These are phyloP conservation scores for Silene uniflora DNA, from an alignment of 148 eudicot genomes.

Conservation along the genomic window DNA sequence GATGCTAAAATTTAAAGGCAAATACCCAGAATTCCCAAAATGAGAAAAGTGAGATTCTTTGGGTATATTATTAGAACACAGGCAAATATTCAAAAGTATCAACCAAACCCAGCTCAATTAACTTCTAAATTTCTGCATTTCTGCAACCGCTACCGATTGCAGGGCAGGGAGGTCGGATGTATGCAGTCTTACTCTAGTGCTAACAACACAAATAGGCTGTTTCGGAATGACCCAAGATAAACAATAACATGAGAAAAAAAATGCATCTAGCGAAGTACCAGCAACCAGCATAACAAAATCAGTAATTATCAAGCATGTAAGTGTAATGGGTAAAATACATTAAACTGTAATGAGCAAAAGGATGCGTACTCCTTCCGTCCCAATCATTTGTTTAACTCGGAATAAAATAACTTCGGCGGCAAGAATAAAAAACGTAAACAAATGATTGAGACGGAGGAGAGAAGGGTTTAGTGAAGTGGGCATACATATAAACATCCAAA, in stretches of 20 bases:
- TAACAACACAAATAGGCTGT: too few species aligned
- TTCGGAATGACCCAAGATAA: too few species aligned
- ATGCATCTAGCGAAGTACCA: neutral
- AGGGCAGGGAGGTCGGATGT: too few species aligned
- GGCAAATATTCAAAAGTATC: neutral
- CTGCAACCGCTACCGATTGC: neutral
- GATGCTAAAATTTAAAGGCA: slow-evolving; percentile 7
- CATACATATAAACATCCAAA: slow-evolving; percentile 20
- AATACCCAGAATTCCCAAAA: slow-evolving; percentile 22
- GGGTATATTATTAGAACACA: slow-evolving; percentile 16
- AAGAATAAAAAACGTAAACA: too few species aligned
- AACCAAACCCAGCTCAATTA: slow-evolving; percentile 11
- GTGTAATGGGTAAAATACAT: neutral
- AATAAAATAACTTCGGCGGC: neutral
- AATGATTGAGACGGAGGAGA: too few species aligned
- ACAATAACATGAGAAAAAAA: neutral
- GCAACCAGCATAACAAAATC: neutral
- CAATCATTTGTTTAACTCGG: too few species aligned
- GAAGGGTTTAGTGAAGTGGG: slow-evolving; percentile 12
- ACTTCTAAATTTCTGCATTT: neutral
- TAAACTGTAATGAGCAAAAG: too few species aligned
- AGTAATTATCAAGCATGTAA: neutral
- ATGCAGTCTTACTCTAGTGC: too few species aligned
- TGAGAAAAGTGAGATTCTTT: slow-evolving; percentile 27
- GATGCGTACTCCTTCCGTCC: neutral